Percentiles rank a stretch among this genome's conserved stretches.
phyloP scores from a whole-genome alignment of 352 stramenopile species.

The Sclerospora graminicola region DNA sequence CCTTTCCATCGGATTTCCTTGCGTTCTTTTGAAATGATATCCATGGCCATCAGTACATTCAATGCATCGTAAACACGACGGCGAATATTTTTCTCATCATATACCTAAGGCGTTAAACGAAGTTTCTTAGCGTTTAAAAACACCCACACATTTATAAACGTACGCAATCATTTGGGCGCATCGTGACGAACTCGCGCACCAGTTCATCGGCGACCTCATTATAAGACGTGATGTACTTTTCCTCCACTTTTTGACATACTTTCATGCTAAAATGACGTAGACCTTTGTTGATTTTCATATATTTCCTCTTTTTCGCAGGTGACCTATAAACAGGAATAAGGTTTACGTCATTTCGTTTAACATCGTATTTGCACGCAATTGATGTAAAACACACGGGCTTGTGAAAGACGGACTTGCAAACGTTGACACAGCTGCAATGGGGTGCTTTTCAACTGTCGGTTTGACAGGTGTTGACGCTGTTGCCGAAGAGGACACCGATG shows the following conservation, averaged over 20 bases:
- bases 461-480: conserved; percentile 4
- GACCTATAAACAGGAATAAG: conserved; percentile 14
- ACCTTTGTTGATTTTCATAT: conserved; percentile 85
- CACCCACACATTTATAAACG: conserved; percentile 2
- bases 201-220: conserved; percentile 94
- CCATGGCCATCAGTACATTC: conserved; percentile 97
- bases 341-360: too few relatives aligned
- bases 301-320: conserved; percentile 69
- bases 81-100: conserved; percentile 94
- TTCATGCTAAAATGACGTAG: conserved; percentile 94
- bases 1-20: conserved; percentile 88
- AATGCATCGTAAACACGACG: conserved; percentile 94
- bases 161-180: conserved; percentile 70
- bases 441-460: conserved; percentile 10
- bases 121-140: background rate
- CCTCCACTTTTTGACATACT: conserved; percentile 94
- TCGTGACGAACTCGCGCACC: conserved; percentile 82
- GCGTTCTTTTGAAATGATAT: conserved; percentile 96
- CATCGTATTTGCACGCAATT: too few relatives aligned
- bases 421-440: background rate
- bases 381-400: conserved; percentile 36
- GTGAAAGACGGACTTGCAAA: conserved; percentile 39
- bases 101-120: conserved; percentile 29
- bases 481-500: conserved; percentile 6
- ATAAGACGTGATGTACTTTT: conserved; percentile 92